Base-by-base conservation (phyloP, 2,329 filamentous ascomycete species). In the Chaetomium olivaceum region DNA sequence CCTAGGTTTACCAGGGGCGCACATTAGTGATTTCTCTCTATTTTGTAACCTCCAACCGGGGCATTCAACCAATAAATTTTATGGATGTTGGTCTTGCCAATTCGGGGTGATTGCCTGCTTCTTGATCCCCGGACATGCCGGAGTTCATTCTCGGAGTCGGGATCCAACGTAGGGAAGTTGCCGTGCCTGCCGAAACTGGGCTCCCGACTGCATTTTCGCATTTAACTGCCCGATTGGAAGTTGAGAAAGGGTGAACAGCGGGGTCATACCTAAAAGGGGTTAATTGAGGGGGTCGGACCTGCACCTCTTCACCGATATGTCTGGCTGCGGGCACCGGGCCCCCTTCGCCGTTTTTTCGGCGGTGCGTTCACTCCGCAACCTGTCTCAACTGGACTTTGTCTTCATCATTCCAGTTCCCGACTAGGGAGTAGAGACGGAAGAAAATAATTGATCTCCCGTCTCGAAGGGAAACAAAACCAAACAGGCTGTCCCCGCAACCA, bases 221-320 rank as follows among this genome's bases (percentile, higher is more conserved):
- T 46, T 57, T 23, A 31, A 16, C 39, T 12, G n/a, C 56, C 55
- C 55, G 57, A 59, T 59, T 64, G 62, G 62, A 59, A 50, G 29
- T 12, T 25, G n/a, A 27, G 39, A 16, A 14, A 23, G n/a, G 33
- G n/a, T 43, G 19, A 33, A 55, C 39, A 55, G 64, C 62, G 59
- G 46, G 57, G 7, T 14, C 50, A n/a, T 25, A 39, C 9, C 55
- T 46, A 29, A 64, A 63, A 66, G 52, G 46, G 55, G 57, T 63
- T 69, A 61, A 57, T 48, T 58, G 50, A 39, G 58, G 61, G 59
- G 48, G 39, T 43, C 39, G 39, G 39, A 57, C 58, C 29, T 23
- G 23, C 23, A 31, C 60, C 65, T 62, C 51, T 31, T 69, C 57
- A 66, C 58, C 68, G 61, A 54, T 52, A 60, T 27, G 25, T 31